Evolutionary conservation across 345 rosid genomes (phyloP), one percentile per base, ranked within the genome.

Genomic region (Ailanthus altissimus): DNA sequence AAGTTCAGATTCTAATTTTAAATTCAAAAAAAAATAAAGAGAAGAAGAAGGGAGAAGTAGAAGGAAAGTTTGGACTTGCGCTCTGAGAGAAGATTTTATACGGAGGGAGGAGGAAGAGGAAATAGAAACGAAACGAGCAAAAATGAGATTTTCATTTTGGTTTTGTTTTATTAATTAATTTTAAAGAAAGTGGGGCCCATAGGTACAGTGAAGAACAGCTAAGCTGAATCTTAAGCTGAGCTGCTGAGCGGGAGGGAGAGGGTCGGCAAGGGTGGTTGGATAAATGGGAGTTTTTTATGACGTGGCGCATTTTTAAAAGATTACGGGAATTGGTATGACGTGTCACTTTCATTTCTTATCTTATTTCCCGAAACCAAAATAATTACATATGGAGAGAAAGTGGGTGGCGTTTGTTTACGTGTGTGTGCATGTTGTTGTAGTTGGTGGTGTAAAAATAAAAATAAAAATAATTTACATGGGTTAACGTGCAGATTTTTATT

Each of bases 201-300:
- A 16, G 23, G 36, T 70, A 78, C 81, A 72, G 83, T 63, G 79
- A 70, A 57, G 62, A 74, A 80, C 90, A 83, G 83, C 85, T 83
- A 70, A 75, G 76, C 38, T 32, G 3, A 32, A n/a, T n/a, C n/a
- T n/a, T n/a, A n/a, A 32, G 38, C 38, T 32, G 38, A 32, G 38
- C 38, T 32, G 38, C 38, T 32, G 38, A 32, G 3, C 2, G 38
- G 74, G 20, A 32, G 14, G 56, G 43, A 18, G 7, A 67, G 77
- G 74, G 82, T 65, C 87, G 86, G 88, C 83, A 76, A 72, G 61
- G 86, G 86, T 87, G 54, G 81, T 81, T 88, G 90, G 88, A 84
- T 79, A 85, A 79, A 51, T n/a, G 65, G 7, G 5, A 5, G 8
- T 3, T 3, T 32, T n/a, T 0, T 51, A 28, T 75, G 83, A 84